Conservation (phyloP, 169 alveolate genomes). For the Eimeria sp. region DNA sequence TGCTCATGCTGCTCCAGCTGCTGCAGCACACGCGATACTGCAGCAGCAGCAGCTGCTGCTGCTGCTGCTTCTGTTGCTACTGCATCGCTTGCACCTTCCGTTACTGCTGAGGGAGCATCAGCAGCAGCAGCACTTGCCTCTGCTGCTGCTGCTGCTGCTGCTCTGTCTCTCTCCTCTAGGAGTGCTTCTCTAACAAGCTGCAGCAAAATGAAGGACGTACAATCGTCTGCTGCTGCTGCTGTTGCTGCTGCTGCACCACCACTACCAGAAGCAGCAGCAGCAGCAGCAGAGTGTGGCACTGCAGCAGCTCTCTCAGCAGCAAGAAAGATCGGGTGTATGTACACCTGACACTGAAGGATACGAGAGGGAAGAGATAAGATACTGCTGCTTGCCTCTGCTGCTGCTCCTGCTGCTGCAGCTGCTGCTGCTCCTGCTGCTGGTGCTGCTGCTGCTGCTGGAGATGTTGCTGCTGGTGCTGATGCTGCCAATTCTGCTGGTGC, state of each 20-base stretch:
- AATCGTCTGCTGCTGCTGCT: background rate
- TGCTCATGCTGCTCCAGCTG: background rate
- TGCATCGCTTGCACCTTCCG: background rate
- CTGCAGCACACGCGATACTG: background rate
- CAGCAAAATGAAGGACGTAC: background rate
- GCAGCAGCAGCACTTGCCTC: conserved; percentile 35
- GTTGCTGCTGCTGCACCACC: background rate
- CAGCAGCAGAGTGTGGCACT: conserved; percentile 37
- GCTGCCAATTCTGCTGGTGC: background rate
- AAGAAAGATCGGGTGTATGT: conserved; percentile 42
- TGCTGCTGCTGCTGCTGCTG: conserved; percentile 49
- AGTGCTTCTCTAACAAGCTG: conserved; percentile 29
- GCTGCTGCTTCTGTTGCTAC: background rate
- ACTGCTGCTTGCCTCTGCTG: background rate
- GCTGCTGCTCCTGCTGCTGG: background rate
- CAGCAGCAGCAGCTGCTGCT: conserved; percentile 27
- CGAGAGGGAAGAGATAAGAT: background rate
- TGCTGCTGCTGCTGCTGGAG: background rate
- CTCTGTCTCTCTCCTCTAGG: background rate
- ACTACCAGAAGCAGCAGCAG: conserved; percentile 20
- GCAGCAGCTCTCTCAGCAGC: conserved; percentile 67
- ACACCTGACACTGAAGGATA: conserved; percentile 16
- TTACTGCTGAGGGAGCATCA: background rate
- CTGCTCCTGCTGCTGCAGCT: background rate
- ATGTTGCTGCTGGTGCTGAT: background rate